Evolutionary conservation across 164 flowering plant genomes (phyloP).

Genomic region (Echeveria elegans): DNA sequence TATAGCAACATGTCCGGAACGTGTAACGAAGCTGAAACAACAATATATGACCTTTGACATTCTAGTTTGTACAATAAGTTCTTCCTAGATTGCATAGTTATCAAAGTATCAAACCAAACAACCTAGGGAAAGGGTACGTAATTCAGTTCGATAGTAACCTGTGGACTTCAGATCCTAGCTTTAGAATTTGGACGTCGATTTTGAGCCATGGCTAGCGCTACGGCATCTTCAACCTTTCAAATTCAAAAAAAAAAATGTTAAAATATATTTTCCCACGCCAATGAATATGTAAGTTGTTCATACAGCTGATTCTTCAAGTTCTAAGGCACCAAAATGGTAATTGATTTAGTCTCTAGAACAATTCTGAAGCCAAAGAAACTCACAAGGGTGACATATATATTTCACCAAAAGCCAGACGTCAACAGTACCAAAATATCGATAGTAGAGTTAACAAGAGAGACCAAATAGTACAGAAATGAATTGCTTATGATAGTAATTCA

Average conservation of each 20-base stretch:
- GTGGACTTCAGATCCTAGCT: constrained; percentile 24
- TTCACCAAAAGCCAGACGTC: background rate
- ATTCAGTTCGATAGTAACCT: background rate
- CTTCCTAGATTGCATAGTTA: background rate
- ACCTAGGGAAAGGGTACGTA: background rate
- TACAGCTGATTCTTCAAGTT: background rate
- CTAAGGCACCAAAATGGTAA: background rate
- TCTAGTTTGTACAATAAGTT: background rate
- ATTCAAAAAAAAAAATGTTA: background rate
- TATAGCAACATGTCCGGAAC: constrained; percentile 1
- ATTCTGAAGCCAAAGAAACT: background rate
- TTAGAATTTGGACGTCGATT: constrained; percentile 37
- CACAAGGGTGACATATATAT: too few relatives aligned
- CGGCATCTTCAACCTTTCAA: constrained; percentile 74
- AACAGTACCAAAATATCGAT: background rate
- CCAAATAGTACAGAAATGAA: background rate
- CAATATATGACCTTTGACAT: background rate
- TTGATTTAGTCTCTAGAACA: background rate
- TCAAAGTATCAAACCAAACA: background rate
- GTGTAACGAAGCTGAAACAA: background rate
- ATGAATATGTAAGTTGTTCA: background rate
- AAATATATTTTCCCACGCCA: background rate
- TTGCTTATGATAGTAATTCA: background rate
- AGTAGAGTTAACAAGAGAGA: background rate
- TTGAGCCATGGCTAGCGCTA: constrained; percentile 60